These are phyloP conservation scores for Apiotrichum siamense DNA, from an alignment of 1,284 basidiomycete species.

Conservation along the genomic window DNA sequence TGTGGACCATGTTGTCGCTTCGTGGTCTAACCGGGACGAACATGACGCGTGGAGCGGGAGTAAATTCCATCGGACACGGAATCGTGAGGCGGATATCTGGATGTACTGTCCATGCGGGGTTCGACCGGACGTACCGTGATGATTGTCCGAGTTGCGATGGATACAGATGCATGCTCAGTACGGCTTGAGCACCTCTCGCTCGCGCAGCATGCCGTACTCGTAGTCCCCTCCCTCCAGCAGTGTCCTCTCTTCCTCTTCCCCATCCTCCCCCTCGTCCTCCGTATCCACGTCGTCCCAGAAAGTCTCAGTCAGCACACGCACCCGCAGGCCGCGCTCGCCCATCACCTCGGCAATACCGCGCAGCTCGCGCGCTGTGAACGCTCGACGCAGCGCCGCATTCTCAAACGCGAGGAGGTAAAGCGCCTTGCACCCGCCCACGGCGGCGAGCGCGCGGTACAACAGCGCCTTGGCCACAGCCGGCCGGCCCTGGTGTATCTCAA, in stretches of 20 bases:
- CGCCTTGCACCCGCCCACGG: slow-evolving; percentile 52
- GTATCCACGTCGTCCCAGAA: slow-evolving; percentile 44
- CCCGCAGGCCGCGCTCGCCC: slow-evolving; percentile 71
- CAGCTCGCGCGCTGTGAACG: slow-evolving; percentile 64
- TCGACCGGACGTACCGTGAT: too few species aligned
- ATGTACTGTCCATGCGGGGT: too few species aligned
- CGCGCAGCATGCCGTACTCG: slow-evolving; percentile 36
- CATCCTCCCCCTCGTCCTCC: slow-evolving; percentile 27
- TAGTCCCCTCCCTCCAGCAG: slow-evolving; percentile 21
- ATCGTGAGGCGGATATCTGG: too few species aligned
- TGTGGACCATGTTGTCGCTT: too few species aligned
- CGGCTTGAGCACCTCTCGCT: slow-evolving; percentile 35
- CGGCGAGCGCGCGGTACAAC: slow-evolving; percentile 70
- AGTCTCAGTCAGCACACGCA: slow-evolving; percentile 62
- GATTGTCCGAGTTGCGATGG: too few species aligned
- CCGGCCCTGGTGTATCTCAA: slow-evolving; percentile 65
- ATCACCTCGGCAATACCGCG: slow-evolving; percentile 66
- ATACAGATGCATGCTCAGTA: too few species aligned
- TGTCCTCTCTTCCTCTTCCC: not conserved
- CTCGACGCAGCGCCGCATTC: slow-evolving; percentile 56
- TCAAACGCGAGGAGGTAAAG: slow-evolving; percentile 81
- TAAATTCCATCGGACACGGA: too few species aligned
- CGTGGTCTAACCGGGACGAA: too few species aligned
- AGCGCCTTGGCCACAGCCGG: slow-evolving; percentile 65
- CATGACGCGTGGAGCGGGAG: too few species aligned